phyloP scores from a whole-genome alignment of 192 early-diverging fungal species.

The Radiomyces spectabilis region DNA sequence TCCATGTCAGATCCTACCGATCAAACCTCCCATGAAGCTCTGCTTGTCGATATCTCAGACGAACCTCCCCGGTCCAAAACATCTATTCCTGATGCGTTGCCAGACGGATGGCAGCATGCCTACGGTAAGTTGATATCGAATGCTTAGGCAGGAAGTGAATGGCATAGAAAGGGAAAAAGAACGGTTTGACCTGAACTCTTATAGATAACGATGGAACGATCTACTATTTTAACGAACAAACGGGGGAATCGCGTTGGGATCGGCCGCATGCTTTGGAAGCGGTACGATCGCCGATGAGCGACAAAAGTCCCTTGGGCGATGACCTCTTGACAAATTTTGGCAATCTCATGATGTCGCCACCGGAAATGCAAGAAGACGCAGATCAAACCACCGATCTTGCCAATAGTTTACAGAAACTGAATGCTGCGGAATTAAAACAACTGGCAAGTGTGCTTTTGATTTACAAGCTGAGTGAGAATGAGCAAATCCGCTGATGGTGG shows the following conservation, averaged over 20 bases:
- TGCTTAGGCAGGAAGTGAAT: too few relatives aligned
- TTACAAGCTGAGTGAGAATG: background rate
- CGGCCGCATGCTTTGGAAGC: too few relatives aligned
- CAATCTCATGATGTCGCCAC: too few relatives aligned
- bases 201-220: conserved; percentile 38
- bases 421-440: conserved; percentile 24
- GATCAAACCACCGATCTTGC: background rate
- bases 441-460: conserved; percentile 16
- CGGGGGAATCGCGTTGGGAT: conserved; percentile 44
- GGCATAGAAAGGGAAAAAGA: background rate
- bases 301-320: too few relatives aligned
- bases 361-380: background rate
- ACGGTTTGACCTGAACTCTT: background rate
- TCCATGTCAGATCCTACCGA: background rate
- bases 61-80: background rate
- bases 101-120: conserved; percentile 35
- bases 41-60: background rate
- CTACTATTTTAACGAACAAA: conserved; percentile 47
- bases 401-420: background rate
- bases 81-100: conserved; percentile 17
- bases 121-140: conserved; percentile 27
- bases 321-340: too few relatives aligned
- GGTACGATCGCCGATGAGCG: too few relatives aligned
- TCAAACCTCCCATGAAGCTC: background rate
- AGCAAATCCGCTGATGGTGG: too few relatives aligned